phyloP scores from a whole-genome alignment of 192 early-diverging fungal genomes.

The Backusella psychrophila region DNA sequence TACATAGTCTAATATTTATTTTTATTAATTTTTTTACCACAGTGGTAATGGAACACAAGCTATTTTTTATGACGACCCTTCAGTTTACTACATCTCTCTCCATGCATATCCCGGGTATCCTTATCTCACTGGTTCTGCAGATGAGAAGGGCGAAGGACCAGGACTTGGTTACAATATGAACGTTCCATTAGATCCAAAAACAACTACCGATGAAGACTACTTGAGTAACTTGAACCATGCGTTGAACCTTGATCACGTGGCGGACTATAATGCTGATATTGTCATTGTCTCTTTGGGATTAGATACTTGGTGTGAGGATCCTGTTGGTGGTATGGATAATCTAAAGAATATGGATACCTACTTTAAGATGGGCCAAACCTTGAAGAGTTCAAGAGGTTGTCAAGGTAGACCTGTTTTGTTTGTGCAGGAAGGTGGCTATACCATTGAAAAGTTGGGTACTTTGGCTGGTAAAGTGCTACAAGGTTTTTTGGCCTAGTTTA shows the following conservation, averaged over 20 bases:
- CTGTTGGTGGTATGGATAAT: slow-evolving; percentile 44
- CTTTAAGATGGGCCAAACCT: slow-evolving; percentile 36
- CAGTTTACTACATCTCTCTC: slow-evolving; percentile 63
- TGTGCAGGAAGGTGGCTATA: slow-evolving; percentile 57
- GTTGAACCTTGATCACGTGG: slow-evolving; percentile 40
- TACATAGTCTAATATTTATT: neutral
- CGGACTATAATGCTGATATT: slow-evolving; percentile 49
- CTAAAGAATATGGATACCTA: slow-evolving; percentile 35
- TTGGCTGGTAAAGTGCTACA: slow-evolving; percentile 45
- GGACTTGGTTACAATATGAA: slow-evolving; percentile 70
- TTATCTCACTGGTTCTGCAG: slow-evolving; percentile 55
- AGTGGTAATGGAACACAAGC: slow-evolving; percentile 59
- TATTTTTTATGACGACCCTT: slow-evolving; percentile 50
- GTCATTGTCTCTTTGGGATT: slow-evolving; percentile 66
- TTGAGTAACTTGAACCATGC: slow-evolving; percentile 39
- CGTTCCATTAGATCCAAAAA: slow-evolving; percentile 53
- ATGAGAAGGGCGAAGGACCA: slow-evolving; percentile 56
- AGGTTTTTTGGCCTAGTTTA: slow-evolving; percentile 29
- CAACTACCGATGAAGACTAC: slow-evolving; percentile 56
- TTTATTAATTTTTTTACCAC: neutral
- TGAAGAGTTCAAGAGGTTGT: slow-evolving; percentile 20
- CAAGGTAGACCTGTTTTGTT: slow-evolving; percentile 45
- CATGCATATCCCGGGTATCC: slow-evolving; percentile 63
- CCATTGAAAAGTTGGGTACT: slow-evolving; percentile 44
- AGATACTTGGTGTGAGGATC: slow-evolving; percentile 60